A percentile compares a stretch with the other conserved stretches of the same genome.
These are phyloP conservation scores for Ochetophila trinervis DNA, from an alignment of 306 rosid species.

Conservation along the genomic window DNA sequence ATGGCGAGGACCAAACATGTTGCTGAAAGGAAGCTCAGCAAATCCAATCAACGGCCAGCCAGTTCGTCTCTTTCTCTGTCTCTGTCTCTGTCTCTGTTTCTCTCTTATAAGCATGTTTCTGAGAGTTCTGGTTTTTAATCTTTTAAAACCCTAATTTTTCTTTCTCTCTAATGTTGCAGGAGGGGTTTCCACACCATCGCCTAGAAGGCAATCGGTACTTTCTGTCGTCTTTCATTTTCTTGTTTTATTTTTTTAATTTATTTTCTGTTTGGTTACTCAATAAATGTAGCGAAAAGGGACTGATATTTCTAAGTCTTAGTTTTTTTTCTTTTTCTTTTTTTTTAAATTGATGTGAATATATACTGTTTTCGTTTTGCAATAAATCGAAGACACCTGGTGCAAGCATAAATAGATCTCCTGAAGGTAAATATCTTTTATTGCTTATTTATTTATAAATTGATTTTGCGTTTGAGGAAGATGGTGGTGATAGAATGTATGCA, in stretches of 20 bases:
- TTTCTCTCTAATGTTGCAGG: conserved; percentile 6
- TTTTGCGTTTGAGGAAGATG: conserved; percentile 1
- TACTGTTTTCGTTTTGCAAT: neutral
- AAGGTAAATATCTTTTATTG: conserved; percentile 24
- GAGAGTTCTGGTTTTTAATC: neutral
- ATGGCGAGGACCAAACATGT: conserved; percentile 59
- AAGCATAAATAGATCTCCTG: neutral
- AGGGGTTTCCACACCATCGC: conserved; percentile 4
- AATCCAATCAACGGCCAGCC: neutral
- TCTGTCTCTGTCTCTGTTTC: neutral
- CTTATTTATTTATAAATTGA: neutral
- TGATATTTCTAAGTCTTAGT: neutral
- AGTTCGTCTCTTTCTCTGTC: conserved; percentile 29
- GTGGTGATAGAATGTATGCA: conserved; percentile 11
- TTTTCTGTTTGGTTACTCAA: conserved; percentile 6
- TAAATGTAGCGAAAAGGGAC: conserved; percentile 2
- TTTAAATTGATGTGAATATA: neutral
- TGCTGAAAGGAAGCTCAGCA: conserved; percentile 15
- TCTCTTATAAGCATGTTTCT: neutral
- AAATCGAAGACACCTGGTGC: conserved; percentile 27
- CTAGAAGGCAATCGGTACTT: conserved; percentile 26
- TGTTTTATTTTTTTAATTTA: neutral
- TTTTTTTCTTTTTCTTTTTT: neutral
- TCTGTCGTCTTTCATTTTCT: neutral
- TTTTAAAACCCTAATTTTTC: conserved; percentile 26